Conservation (phyloP, 371 early-diverging fungal species). For the Syncephalastrum racemosum region DNA sequence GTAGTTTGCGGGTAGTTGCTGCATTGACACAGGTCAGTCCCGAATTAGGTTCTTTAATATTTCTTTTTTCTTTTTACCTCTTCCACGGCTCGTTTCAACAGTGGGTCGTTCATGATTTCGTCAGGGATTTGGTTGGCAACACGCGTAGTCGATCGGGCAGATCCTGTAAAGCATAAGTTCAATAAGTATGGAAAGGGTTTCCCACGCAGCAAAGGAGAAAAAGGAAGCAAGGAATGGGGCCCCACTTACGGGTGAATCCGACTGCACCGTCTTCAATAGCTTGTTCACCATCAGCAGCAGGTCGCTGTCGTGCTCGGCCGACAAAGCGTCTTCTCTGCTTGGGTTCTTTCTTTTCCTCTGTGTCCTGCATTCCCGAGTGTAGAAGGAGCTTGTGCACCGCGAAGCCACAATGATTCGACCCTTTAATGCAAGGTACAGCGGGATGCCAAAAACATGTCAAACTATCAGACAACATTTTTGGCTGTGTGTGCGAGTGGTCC, state of each 20-base stretch:
- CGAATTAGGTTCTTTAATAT: background rate
- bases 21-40: constrained; percentile 3
- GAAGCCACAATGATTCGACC: too few relatives aligned
- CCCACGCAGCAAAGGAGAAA: constrained; percentile 15
- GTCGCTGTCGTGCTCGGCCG: too few relatives aligned
- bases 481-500: too few relatives aligned
- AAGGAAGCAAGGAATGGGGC: background rate
- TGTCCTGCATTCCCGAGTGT: too few relatives aligned
- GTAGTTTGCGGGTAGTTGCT: constrained; percentile 92
- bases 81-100: constrained; percentile 80
- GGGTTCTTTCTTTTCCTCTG: too few relatives aligned
- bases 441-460: too few relatives aligned
- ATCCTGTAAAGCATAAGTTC: constrained; percentile 8
- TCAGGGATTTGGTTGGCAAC: constrained; percentile 83
- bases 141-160: constrained; percentile 31
- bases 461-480: too few relatives aligned
- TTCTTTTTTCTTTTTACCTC: constrained; percentile 37
- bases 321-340: too few relatives aligned
- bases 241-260: constrained; percentile 42
- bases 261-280: constrained; percentile 63
- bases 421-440: too few relatives aligned
- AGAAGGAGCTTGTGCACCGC: too few relatives aligned
- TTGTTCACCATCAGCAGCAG: background rate
- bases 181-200: constrained; percentile 1
- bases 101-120: constrained; percentile 78